A percentile compares a stretch with the other conserved stretches of the same genome.
Evolutionary conservation across 805 yeast species (phyloP).

Genomic region (Pichia nakasei): DNA sequence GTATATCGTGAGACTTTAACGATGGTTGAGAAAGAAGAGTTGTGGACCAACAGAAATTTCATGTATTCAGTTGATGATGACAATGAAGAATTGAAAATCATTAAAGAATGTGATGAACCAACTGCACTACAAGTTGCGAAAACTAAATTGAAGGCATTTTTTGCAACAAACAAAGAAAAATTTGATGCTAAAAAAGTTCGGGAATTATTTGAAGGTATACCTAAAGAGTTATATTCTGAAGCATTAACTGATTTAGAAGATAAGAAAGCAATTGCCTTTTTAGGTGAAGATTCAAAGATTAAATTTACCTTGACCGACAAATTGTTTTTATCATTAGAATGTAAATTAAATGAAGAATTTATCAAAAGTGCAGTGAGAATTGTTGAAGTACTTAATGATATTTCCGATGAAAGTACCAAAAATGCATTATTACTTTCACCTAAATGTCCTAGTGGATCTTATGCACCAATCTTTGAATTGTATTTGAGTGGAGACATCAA

Average conservation of each 20-base stretch:
- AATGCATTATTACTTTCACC: constrained; percentile 49
- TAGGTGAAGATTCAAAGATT: constrained; percentile 40
- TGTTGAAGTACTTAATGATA: constrained; percentile 29
- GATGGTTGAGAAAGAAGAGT: constrained; percentile 61
- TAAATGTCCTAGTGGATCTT: constrained; percentile 52
- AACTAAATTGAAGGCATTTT: constrained; percentile 43
- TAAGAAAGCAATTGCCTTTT: constrained; percentile 46
- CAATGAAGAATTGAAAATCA: constrained; percentile 6
- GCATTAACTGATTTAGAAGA: constrained; percentile 46
- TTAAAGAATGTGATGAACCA: constrained; percentile 12
- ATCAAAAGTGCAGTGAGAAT: constrained; percentile 41
- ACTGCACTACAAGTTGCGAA: constrained; percentile 28
- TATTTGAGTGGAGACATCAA: constrained; percentile 34
- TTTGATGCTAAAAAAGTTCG: constrained; percentile 41
- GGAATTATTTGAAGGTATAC: constrained; percentile 35
- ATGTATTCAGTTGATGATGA: constrained; percentile 24
- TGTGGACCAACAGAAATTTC: constrained; percentile 39
- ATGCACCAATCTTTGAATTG: constrained; percentile 52
- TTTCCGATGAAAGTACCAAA: constrained; percentile 19
- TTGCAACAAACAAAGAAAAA: constrained; percentile 42
- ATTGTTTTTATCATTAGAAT: constrained; percentile 31
- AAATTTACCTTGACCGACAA: constrained; percentile 51
- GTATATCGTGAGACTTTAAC: constrained; percentile 45
- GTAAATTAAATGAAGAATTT: constrained; percentile 31
- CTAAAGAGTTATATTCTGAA: constrained; percentile 37